A percentile compares a stretch with the other conserved stretches of the same genome.
Conservation (phyloP, 176 grass and related monocot species). For the Triticum monococcum region DNA sequence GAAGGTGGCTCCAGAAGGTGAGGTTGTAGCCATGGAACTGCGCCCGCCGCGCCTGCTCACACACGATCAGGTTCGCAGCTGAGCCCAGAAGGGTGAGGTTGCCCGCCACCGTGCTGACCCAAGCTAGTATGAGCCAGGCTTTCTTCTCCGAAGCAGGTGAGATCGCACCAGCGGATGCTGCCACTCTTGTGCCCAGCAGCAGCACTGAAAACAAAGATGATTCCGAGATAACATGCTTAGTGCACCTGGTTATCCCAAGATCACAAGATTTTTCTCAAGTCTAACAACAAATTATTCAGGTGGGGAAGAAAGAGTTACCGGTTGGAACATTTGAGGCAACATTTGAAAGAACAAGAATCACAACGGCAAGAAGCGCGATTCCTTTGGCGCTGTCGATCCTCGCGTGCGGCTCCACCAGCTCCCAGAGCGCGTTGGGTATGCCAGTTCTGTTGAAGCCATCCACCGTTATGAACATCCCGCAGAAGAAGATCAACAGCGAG, state of each 20-base stretch:
- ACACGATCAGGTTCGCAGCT: conserved; percentile 92
- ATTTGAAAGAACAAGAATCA: conserved; percentile 89
- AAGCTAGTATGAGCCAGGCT: conserved; percentile 93
- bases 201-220: conserved; percentile 57
- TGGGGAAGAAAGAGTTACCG: conserved; percentile 37
- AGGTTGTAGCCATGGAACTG: conserved; percentile 82
- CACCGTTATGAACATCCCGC: conserved; percentile 98
- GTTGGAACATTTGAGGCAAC: conserved; percentile 97
- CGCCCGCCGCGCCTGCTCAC: conserved; percentile 78
- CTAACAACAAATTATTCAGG: not conserved
- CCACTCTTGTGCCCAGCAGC: conserved; percentile 81
- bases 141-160: conserved; percentile 60
- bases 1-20: conserved; percentile 90
- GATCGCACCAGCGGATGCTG: conserved; percentile 74
- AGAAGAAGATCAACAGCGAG: conserved; percentile 94
- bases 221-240: not conserved
- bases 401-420: conserved; percentile 71
- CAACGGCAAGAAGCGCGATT: conserved; percentile 58
- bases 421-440: conserved; percentile 82
- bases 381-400: conserved; percentile 66
- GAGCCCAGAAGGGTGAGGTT: conserved; percentile 93
- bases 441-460: conserved; percentile 92
- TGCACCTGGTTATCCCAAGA: not conserved
- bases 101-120: conserved; percentile 88
- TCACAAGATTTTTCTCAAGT: too few relatives aligned